Evolutionary conservation across 164 flowering plant species (phyloP).

Genomic region (Magnolia officinalis): DNA sequence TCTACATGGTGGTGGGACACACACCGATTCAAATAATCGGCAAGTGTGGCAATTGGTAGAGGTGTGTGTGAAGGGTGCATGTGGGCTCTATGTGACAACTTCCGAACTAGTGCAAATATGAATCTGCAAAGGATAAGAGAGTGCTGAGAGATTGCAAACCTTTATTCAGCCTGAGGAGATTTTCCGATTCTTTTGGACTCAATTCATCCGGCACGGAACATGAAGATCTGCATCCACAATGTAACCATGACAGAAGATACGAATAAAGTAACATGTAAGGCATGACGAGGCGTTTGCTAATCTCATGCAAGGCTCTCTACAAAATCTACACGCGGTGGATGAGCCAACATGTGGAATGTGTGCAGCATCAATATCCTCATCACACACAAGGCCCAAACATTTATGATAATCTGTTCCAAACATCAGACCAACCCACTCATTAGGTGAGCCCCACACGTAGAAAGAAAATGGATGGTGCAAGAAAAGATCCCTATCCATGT

Average conservation of each 20-base stretch:
- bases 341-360: too few relatives aligned
- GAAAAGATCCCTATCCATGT: too few relatives aligned
- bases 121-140: not conserved
- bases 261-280: not conserved
- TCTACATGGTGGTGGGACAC: not conserved
- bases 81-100: too few relatives aligned
- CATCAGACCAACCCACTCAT: too few relatives aligned
- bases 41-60: too few relatives aligned
- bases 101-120: not conserved
- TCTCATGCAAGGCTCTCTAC: not conserved
- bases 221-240: conserved; percentile 38
- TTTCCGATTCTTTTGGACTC: conserved; percentile 52
- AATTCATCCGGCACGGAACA: conserved; percentile 80
- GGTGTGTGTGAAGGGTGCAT: too few relatives aligned
- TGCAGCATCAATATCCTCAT: too few relatives aligned
- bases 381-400: too few relatives aligned
- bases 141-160: conserved; percentile 35
- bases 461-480: too few relatives aligned
- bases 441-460: too few relatives aligned
- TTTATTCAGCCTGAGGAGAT: conserved; percentile 41
- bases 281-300: not conserved
- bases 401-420: too few relatives aligned
- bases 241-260: not conserved
- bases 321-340: too few relatives aligned
- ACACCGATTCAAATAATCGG: not conserved